Conservation (phyloP, 371 early-diverging fungal genomes). For the Phascolomyces articulosus region DNA sequence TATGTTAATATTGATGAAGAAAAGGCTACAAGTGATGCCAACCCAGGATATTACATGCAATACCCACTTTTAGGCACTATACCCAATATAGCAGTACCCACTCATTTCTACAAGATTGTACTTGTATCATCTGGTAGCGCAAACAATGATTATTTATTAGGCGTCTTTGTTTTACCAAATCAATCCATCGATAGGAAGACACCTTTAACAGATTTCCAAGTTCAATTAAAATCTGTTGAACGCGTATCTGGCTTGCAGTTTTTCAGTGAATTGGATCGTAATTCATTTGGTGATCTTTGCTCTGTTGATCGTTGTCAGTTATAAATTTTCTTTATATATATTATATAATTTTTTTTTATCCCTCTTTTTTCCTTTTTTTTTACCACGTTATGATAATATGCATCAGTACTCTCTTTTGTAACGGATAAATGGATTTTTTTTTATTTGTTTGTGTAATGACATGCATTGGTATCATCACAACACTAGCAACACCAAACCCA, state of each 20-base stretch:
- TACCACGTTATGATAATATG: too few species aligned
- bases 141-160: constrained; percentile 34
- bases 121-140: constrained; percentile 43
- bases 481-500: too few species aligned
- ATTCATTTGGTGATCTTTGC: constrained; percentile 43
- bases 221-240: constrained; percentile 73
- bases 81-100: constrained; percentile 87
- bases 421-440: too few species aligned
- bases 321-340: background rate
- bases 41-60: constrained; percentile 35
- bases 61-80: constrained; percentile 75
- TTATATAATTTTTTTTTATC: background rate
- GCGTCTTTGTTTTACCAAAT: constrained; percentile 88
- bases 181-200: constrained; percentile 57
- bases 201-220: constrained; percentile 66
- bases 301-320: constrained; percentile 19
- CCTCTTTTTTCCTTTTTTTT: background rate
- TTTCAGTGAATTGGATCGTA: constrained; percentile 63
- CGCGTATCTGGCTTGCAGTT: constrained; percentile 74
- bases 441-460: too few species aligned
- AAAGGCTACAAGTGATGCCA: background rate
- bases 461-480: too few species aligned
- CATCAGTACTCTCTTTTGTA: too few species aligned
- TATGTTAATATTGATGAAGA: background rate
- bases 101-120: constrained; percentile 88